Conservation (phyloP, 345 rosid genomes). For the Eutrema heterophyllum region DNA sequence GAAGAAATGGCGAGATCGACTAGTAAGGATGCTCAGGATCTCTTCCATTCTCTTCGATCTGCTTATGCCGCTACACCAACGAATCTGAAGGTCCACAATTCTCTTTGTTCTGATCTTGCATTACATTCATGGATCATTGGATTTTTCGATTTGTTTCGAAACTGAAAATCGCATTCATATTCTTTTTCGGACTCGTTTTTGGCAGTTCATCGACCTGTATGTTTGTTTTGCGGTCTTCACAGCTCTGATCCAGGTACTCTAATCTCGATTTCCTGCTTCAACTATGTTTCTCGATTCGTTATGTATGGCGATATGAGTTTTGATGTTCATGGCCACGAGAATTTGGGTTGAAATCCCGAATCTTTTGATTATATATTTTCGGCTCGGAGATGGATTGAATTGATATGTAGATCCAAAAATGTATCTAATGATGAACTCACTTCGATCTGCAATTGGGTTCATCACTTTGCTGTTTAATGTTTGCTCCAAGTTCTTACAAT, state of each 20-base stretch:
- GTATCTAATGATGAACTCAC: not conserved
- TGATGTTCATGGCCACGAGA: not conserved
- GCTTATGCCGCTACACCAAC: slow-evolving; percentile 70
- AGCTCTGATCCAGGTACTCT: slow-evolving; percentile 73
- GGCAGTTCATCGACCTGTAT: slow-evolving; percentile 82
- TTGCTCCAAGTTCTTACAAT: not conserved
- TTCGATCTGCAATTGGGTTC: not conserved
- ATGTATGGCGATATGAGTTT: not conserved
- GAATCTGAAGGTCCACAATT: slow-evolving; percentile 49
- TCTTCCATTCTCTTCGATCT: slow-evolving; percentile 61
- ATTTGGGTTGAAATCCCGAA: not conserved
- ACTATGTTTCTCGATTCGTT: not conserved
- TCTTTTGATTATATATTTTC: not conserved
- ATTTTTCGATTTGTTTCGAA: not conserved
- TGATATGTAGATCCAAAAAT: not conserved
- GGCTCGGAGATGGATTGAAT: not conserved
- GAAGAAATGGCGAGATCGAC: slow-evolving; percentile 55
- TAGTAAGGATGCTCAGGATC: slow-evolving; percentile 61
- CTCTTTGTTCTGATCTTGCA: not conserved
- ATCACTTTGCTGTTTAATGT: not conserved
- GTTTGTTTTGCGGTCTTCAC: slow-evolving; percentile 72
- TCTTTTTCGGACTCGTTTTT: not conserved
- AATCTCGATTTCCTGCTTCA: not conserved
- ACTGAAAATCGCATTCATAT: not conserved
- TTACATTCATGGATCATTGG: not conserved